Evolutionary conservation across 495 filamentous ascomycete species (phyloP).

Genomic region (Xylaria sp.): DNA sequence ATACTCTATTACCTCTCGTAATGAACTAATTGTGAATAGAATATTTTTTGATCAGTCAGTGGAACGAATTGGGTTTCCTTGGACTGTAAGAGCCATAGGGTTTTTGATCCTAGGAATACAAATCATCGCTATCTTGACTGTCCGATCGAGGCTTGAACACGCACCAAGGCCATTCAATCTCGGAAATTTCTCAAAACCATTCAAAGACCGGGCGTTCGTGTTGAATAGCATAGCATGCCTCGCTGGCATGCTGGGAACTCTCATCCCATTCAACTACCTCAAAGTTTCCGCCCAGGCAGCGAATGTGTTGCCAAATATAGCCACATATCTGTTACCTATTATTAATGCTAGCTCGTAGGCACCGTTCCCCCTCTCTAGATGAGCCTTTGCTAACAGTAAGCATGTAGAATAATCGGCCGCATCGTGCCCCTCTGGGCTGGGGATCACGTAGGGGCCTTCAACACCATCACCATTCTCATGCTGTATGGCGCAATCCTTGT

Average conservation of each 20-base stretch:
- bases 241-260: background rate
- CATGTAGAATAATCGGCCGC: background rate
- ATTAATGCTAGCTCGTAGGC: constrained; percentile 7
- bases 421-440: constrained; percentile 11
- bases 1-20: background rate
- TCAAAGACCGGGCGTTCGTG: background rate
- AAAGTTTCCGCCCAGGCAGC: constrained; percentile 5
- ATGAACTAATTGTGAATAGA: background rate
- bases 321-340: background rate
- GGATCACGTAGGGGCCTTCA: constrained; percentile 7
- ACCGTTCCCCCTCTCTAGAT: background rate
- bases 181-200: background rate
- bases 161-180: constrained; percentile 4
- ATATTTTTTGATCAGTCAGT: background rate
- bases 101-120: constrained; percentile 56
- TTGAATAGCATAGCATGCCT: background rate
- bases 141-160: constrained; percentile 7
- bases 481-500: constrained; percentile 18
- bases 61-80: constrained; percentile 58
- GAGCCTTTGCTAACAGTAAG: background rate
- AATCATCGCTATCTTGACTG: constrained; percentile 26
- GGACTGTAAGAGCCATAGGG: constrained; percentile 64
- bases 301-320: background rate
- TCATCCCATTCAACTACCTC: constrained; percentile 15
- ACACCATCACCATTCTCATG: background rate